Conservation (phyloP, 2,329 filamentous ascomycete genomes). For the Talaromyces pinophilus region DNA sequence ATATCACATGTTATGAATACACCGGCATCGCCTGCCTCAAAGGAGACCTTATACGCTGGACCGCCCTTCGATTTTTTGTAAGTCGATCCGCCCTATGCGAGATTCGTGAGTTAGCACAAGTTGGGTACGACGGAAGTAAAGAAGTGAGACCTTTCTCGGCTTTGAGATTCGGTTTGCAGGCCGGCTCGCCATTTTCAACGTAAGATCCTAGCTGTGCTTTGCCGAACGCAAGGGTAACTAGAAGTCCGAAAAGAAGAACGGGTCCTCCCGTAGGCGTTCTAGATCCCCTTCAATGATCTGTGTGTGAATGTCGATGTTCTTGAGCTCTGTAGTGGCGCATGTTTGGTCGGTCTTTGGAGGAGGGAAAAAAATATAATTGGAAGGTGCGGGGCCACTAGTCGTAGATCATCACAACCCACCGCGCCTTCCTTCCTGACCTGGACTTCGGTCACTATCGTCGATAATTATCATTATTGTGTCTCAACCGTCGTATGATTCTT, state of each 20-base stretch:
- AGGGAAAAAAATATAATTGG: background rate
- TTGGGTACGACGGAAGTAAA: background rate
- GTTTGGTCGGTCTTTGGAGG: background rate
- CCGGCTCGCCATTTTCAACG: slow-evolving; percentile 1
- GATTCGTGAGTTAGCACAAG: background rate
- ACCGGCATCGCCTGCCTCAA: slow-evolving; percentile 57
- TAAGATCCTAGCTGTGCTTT: background rate
- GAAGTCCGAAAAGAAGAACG: background rate
- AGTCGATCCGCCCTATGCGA: slow-evolving; percentile 32
- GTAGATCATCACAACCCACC: background rate
- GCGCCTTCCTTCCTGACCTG: background rate
- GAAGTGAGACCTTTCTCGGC: slow-evolving; percentile 10
- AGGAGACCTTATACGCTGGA: slow-evolving; percentile 25
- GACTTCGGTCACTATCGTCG: background rate
- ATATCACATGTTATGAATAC: slow-evolving; percentile 66
- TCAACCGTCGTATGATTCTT: background rate
- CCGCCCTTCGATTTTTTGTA: slow-evolving; percentile 34
- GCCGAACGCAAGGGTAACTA: background rate
- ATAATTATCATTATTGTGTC: background rate
- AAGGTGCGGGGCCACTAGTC: background rate
- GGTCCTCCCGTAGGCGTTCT: background rate
- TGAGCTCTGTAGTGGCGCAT: background rate
- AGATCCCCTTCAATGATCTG: background rate
- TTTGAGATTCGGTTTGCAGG: slow-evolving; percentile 16
- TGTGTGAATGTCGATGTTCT: background rate